These are phyloP conservation scores for Penicillium argentinense DNA, from an alignment of 495 filamentous ascomycete species.

Conservation along the genomic window DNA sequence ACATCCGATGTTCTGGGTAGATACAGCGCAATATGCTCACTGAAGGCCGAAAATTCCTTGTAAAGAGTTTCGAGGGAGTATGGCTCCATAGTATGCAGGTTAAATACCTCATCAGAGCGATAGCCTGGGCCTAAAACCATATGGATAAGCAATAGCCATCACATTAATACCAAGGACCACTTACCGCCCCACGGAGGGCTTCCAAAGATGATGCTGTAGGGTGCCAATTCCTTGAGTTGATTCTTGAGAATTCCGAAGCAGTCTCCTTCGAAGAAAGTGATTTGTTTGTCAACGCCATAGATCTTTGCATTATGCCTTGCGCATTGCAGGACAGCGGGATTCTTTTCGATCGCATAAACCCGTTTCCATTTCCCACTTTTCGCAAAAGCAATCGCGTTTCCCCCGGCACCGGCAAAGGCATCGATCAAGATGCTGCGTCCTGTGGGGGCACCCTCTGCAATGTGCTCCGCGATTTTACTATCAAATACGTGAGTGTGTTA, in stretches of 20 bases:
- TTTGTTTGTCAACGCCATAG: conserved; percentile 77
- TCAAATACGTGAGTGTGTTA: background rate
- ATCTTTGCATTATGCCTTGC: conserved; percentile 89
- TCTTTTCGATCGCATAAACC: conserved; percentile 85
- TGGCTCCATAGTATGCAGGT: conserved; percentile 83
- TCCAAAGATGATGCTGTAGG: conserved; percentile 72
- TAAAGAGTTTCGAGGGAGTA: conserved; percentile 69
- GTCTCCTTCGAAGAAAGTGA: conserved; percentile 83
- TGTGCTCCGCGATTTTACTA: conserved; percentile 78
- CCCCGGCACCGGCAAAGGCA: conserved; percentile 86
- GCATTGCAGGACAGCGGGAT: conserved; percentile 73
- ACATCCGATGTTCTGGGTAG: conserved; percentile 88
- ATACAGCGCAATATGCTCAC: conserved; percentile 65
- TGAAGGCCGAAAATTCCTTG: conserved; percentile 52
- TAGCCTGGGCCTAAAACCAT: conserved; percentile 68
- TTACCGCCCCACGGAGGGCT: conserved; percentile 93
- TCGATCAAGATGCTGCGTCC: conserved; percentile 68
- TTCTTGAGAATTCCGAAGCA: conserved; percentile 64
- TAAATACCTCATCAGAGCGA: conserved; percentile 71
- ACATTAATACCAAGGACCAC: conserved; percentile 10
- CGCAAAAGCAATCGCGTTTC: conserved; percentile 94
- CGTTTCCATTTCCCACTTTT: conserved; percentile 70
- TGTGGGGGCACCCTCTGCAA: conserved; percentile 53
- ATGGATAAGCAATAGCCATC: conserved; percentile 1
- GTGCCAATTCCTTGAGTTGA: conserved; percentile 47